phyloP scores from a whole-genome alignment of 116 monocot genomes.

The Cymodocea nodosa region DNA sequence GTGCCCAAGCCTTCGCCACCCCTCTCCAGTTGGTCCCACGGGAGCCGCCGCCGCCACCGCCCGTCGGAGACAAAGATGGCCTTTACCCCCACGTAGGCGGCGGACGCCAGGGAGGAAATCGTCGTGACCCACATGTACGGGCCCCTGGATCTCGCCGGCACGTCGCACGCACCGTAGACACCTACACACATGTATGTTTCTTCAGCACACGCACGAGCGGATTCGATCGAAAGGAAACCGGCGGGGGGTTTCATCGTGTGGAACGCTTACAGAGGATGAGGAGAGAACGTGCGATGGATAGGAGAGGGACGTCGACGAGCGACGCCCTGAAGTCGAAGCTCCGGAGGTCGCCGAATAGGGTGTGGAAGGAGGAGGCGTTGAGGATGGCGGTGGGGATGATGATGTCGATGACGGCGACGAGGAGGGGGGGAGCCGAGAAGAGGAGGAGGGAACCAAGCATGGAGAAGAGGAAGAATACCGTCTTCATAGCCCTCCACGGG shows the following conservation, averaged over 20 bases:
- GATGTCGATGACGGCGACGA: slow-evolving; percentile 56
- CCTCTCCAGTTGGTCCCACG: no score
- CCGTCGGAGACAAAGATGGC: slow-evolving; percentile 10
- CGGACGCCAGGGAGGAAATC: slow-evolving; percentile 34
- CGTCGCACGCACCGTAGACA: slow-evolving; percentile 42
- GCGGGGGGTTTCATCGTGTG: no score
- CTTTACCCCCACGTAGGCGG: slow-evolving; percentile 47
- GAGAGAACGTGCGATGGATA: slow-evolving; percentile 52
- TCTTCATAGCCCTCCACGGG: slow-evolving; percentile 54
- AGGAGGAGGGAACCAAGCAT: slow-evolving; percentile 84
- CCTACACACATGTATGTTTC: no score
- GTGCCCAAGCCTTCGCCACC: slow-evolving; percentile 11
- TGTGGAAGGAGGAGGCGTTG: slow-evolving; percentile 10
- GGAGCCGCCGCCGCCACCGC: slow-evolving; percentile 4
- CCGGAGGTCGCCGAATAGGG: slow-evolving; percentile 13
- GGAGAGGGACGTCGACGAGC: slow-evolving; percentile 50
- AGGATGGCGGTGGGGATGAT: slow-evolving; percentile 50
- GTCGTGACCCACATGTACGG: slow-evolving; percentile 46
- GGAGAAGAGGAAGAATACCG: slow-evolving; percentile 53
- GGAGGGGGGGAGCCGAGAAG: slow-evolving; percentile 68
- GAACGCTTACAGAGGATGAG: slow-evolving; percentile 53
- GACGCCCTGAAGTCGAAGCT: slow-evolving; percentile 47
- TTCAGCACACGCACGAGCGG: no score
- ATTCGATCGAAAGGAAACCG: no score
- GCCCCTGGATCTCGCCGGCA: slow-evolving; percentile 29